phyloP scores from a whole-genome alignment of 805 yeast species.

The Saccharomycopsis javanensis region DNA sequence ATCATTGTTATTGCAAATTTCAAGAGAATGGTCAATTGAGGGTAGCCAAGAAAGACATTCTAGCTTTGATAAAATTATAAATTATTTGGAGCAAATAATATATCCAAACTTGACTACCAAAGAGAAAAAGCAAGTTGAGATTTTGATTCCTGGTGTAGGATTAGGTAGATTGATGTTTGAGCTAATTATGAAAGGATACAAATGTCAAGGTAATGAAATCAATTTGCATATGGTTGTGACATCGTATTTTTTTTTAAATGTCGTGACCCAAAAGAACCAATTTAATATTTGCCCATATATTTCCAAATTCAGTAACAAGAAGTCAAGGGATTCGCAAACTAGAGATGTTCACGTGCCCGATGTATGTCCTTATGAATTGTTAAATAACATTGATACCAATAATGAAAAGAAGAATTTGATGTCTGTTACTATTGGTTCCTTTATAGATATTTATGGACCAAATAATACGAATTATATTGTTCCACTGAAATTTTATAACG shows the following conservation, averaged over 20 bases:
- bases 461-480: slow-evolving; percentile 19
- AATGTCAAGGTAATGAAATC: slow-evolving; percentile 60
- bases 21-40: slow-evolving; percentile 54
- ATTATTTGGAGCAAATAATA: slow-evolving; percentile 26
- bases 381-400: slow-evolving; percentile 24
- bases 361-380: slow-evolving; percentile 33
- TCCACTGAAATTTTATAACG: slow-evolving; percentile 2
- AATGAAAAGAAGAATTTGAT: slow-evolving; percentile 42
- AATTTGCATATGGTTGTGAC: slow-evolving; percentile 54
- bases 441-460: slow-evolving; percentile 58
- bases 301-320: slow-evolving; percentile 40
- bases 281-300: slow-evolving; percentile 44
- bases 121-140: slow-evolving; percentile 31
- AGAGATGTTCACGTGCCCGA: slow-evolving; percentile 49
- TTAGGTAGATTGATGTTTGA: slow-evolving; percentile 51
- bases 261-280: background rate
- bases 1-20: slow-evolving; percentile 45
- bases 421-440: slow-evolving; percentile 69
- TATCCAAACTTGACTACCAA: slow-evolving; percentile 29
- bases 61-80: slow-evolving; percentile 32
- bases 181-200: slow-evolving; percentile 43
- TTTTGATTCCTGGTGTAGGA: slow-evolving; percentile 58
- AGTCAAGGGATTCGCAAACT: slow-evolving; percentile 36
- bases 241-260: slow-evolving; percentile 44
- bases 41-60: slow-evolving; percentile 37